Evolutionary conservation across 208 protist species (phyloP).

Genomic region (Paratrypanosoma confusum): DNA sequence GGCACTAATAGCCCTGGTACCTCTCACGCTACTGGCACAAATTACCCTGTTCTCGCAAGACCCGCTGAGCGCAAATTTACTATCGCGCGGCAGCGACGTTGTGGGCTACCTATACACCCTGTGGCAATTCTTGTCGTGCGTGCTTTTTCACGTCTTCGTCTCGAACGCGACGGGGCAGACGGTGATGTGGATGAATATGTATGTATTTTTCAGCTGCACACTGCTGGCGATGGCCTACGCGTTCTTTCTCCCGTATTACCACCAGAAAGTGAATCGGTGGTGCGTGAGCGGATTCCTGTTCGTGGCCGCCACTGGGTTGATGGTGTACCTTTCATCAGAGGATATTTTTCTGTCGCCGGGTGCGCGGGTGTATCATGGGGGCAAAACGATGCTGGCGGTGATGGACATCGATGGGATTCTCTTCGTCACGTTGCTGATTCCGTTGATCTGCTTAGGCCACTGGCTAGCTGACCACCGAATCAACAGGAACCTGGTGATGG

Average conservation of each 20-base stretch:
- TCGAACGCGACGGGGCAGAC: constrained; percentile 1
- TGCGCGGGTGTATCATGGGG: background rate
- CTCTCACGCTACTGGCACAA: constrained; percentile 8
- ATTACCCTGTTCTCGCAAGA: constrained; percentile 5
- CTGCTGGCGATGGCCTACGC: constrained; percentile 10
- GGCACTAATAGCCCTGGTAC: background rate
- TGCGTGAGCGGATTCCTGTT: constrained; percentile 8
- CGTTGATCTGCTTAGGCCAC: background rate
- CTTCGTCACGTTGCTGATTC: background rate
- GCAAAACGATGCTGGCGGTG: background rate
- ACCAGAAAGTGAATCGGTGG: constrained; percentile 8
- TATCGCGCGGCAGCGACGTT: constrained; percentile 14
- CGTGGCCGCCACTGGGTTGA: background rate
- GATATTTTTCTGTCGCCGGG: background rate
- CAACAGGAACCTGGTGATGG: constrained; percentile 8
- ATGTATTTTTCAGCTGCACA: constrained; percentile 3
- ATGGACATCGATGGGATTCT: constrained; percentile 15
- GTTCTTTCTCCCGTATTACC: constrained; percentile 15
- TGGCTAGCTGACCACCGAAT: constrained; percentile 11
- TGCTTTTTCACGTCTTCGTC: constrained; percentile 20
- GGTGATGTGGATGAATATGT: constrained; percentile 14
- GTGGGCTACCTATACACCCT: constrained; percentile 1
- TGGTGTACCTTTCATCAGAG: constrained; percentile 9
- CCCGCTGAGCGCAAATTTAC: constrained; percentile 8
- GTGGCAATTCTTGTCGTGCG: constrained; percentile 8